phyloP scores from a whole-genome alignment of 768 basidiomycete genomes.

The Leccinellum rugosiceps region DNA sequence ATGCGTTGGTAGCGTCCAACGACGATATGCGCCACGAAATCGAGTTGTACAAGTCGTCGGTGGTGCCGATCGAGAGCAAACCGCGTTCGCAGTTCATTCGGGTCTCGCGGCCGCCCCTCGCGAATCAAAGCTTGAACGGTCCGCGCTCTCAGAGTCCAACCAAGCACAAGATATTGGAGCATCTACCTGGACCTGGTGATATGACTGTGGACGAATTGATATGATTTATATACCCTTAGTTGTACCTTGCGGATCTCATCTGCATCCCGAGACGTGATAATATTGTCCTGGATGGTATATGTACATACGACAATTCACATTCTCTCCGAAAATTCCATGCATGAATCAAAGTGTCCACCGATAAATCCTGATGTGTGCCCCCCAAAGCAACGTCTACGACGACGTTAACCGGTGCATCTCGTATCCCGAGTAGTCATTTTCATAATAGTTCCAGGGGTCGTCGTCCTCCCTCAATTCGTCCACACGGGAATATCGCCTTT shows the following conservation, averaged over 20 bases:
- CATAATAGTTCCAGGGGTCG: conserved; percentile 30
- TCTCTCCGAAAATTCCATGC: too few species aligned
- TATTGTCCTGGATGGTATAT: background rate
- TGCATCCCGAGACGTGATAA: background rate
- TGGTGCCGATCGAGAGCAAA: conserved; percentile 46
- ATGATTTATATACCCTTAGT: conserved; percentile 11
- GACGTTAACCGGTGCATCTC: conserved; percentile 14
- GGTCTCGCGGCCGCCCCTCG: conserved; percentile 47
- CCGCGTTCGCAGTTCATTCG: conserved; percentile 48
- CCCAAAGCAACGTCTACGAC: background rate
- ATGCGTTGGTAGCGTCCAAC: conserved; percentile 41
- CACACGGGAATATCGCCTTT: conserved; percentile 20
- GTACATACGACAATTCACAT: background rate
- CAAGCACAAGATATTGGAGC: conserved; percentile 27
- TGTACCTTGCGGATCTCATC: background rate
- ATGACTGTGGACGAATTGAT: conserved; percentile 51
- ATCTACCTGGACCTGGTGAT: conserved; percentile 40
- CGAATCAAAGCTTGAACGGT: conserved; percentile 40
- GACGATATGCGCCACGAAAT: conserved; percentile 52
- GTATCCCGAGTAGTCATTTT: conserved; percentile 11
- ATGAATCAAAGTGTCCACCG: background rate
- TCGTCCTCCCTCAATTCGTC: conserved; percentile 28
- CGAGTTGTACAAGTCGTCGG: conserved; percentile 58
- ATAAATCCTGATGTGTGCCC: background rate
- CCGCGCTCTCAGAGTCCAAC: conserved; percentile 10